Evolutionary conservation across 345 rosid species (phyloP).

Genomic region (Gynandropsis gynandra): DNA sequence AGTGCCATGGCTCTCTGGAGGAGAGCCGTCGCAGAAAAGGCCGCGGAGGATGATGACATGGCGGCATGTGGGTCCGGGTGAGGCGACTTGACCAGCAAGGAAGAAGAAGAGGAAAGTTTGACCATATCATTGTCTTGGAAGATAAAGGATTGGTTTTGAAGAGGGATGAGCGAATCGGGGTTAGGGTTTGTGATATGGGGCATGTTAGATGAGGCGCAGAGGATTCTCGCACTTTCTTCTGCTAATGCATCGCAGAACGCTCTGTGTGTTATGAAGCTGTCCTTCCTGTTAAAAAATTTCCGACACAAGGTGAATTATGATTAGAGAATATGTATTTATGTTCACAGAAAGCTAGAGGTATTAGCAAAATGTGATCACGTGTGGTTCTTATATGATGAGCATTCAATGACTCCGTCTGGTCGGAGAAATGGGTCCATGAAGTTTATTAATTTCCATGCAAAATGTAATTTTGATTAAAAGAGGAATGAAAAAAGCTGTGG

Average conservation of each 20-base stretch:
- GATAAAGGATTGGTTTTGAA: conserved; percentile 23
- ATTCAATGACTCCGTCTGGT: too few species aligned
- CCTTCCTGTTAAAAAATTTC: conserved; percentile 44
- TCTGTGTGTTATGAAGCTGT: conserved; percentile 83
- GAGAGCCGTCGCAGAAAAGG: conserved; percentile 84
- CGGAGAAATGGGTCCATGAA: too few species aligned
- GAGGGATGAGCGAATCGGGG: conserved; percentile 23
- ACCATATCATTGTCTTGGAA: conserved; percentile 8
- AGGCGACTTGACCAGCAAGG: conserved; percentile 26
- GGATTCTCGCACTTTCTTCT: conserved; percentile 62
- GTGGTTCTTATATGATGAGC: too few species aligned
- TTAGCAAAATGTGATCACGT: too few species aligned
- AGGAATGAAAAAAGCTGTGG: too few species aligned
- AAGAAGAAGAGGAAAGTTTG: conserved; percentile 6
- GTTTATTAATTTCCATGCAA: too few species aligned
- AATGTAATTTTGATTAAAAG: too few species aligned
- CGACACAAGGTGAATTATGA: neutral
- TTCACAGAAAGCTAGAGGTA: too few species aligned
- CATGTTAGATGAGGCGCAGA: conserved; percentile 19
- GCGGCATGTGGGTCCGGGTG: conserved; percentile 27
- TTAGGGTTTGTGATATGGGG: conserved; percentile 38
- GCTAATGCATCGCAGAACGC: conserved; percentile 89
- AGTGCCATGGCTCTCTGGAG: conserved; percentile 77
- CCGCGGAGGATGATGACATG: conserved; percentile 22
- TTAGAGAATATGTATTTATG: neutral